Evolutionary conservation across 2,329 filamentous ascomycete species (phyloP).

Genomic region (Aureobasidium sp.): DNA sequence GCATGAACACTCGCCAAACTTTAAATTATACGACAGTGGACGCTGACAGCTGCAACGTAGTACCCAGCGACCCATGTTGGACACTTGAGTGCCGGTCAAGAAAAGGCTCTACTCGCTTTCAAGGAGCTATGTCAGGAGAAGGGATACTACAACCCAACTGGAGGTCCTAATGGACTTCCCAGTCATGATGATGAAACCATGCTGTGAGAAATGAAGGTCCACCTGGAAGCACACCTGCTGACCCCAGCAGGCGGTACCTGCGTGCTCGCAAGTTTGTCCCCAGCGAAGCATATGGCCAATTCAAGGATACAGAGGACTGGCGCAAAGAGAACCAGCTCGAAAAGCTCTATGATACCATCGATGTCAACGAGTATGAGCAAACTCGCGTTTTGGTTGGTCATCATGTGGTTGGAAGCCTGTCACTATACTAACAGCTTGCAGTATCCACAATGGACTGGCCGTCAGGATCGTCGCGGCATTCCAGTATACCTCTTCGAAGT

Average conservation of each 20-base stretch:
- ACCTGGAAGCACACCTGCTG: conserved; percentile 7
- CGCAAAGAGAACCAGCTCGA: conserved; percentile 71
- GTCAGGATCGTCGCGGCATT: conserved; percentile 82
- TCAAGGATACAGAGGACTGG: conserved; percentile 84
- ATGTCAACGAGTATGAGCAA: conserved; percentile 74
- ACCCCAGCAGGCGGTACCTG: conserved; percentile 62
- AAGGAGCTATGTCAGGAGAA: conserved; percentile 60
- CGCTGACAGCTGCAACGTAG: conserved; percentile 22
- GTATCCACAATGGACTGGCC: conserved; percentile 94
- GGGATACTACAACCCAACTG: conserved; percentile 51
- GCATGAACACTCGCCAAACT: neutral
- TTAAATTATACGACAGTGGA: neutral
- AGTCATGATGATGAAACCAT: conserved; percentile 69
- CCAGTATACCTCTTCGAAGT: conserved; percentile 90
- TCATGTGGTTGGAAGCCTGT: neutral
- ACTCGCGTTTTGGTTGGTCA: conserved; percentile 62
- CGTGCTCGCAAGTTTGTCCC: conserved; percentile 76
- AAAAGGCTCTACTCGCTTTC: conserved; percentile 61
- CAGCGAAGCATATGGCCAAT: conserved; percentile 71
- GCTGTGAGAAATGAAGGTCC: conserved; percentile 45
- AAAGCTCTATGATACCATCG: conserved; percentile 77
- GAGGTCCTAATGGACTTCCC: conserved; percentile 30
- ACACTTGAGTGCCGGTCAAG: conserved; percentile 64
- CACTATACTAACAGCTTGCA: conserved; percentile 30
- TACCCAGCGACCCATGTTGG: conserved; percentile 76